These are phyloP conservation scores for Fibroporia radiculosa DNA, from an alignment of 768 basidiomycete genomes.

Conservation along the genomic window DNA sequence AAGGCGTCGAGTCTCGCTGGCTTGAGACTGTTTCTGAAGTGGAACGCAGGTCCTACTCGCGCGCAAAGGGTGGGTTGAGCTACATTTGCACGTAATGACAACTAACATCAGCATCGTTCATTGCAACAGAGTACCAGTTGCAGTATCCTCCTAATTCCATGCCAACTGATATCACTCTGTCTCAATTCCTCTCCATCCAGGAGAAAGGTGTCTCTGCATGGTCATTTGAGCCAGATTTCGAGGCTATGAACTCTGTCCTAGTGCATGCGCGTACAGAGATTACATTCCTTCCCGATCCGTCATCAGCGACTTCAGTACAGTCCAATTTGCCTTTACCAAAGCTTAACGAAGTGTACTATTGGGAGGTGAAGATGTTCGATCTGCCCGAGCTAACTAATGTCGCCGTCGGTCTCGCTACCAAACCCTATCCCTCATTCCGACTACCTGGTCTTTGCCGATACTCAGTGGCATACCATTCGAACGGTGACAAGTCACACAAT, in stretches of 20 bases:
- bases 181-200: conserved; percentile 97
- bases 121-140: conserved; percentile 58
- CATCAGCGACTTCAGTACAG: conserved; percentile 90
- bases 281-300: conserved; percentile 94
- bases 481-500: conserved; percentile 95
- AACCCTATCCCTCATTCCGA: conserved; percentile 93
- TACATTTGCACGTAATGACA: not conserved
- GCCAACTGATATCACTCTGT: conserved; percentile 95
- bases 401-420: conserved; percentile 92
- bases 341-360: conserved; percentile 98
- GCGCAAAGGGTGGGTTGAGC: conserved; percentile 71
- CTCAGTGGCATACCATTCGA: conserved; percentile 93
- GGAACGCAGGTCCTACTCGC: conserved; percentile 61
- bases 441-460: conserved; percentile 80
- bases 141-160: conserved; percentile 95
- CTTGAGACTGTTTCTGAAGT: conserved; percentile 72
- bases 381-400: conserved; percentile 81
- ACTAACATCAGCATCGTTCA: conserved; percentile 1
- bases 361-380: conserved; percentile 99
- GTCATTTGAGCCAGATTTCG: conserved; percentile 99
- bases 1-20: conserved; percentile 89
- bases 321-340: conserved; percentile 96
- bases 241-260: conserved; percentile 84
- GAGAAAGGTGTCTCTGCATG: conserved; percentile 99
- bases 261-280: conserved; percentile 96